phyloP scores from a whole-genome alignment of 2,329 filamentous ascomycete genomes.

The Emmonsiellopsis sp. region DNA sequence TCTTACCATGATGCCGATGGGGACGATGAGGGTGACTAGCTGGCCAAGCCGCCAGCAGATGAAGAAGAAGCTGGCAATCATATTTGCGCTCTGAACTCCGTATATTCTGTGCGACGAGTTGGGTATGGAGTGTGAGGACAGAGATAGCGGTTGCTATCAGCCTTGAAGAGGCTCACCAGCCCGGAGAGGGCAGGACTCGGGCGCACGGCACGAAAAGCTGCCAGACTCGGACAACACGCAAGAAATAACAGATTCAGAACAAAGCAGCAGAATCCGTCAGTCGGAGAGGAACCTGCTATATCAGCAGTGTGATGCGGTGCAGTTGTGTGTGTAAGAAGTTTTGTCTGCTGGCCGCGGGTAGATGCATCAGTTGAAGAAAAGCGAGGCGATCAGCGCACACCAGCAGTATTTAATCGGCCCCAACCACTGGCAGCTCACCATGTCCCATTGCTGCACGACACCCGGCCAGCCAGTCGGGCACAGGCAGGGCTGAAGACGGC shows the following conservation, averaged over 20 bases:
- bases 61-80: constrained; percentile 51
- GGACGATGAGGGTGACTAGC: constrained; percentile 54
- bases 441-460: too few species aligned
- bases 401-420: neutral
- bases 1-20: constrained; percentile 52
- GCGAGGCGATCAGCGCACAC: neutral
- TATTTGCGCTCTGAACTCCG: constrained; percentile 11
- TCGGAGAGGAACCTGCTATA: too few species aligned
- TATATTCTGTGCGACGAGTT: neutral
- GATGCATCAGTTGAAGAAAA: neutral
- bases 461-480: neutral
- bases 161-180: neutral
- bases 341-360: neutral
- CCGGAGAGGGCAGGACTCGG: neutral
- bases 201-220: neutral
- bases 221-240: neutral
- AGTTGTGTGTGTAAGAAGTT: neutral
- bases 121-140: neutral
- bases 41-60: constrained; percentile 53
- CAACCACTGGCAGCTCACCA: neutral
- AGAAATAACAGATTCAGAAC: neutral
- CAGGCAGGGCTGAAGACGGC: neutral
- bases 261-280: neutral
- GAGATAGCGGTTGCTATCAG: neutral
- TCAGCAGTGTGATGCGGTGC: neutral